Evolutionary conservation across 108 stramenopile genomes (phyloP).

Genomic region (Fragilariopsis cylindrus): DNA sequence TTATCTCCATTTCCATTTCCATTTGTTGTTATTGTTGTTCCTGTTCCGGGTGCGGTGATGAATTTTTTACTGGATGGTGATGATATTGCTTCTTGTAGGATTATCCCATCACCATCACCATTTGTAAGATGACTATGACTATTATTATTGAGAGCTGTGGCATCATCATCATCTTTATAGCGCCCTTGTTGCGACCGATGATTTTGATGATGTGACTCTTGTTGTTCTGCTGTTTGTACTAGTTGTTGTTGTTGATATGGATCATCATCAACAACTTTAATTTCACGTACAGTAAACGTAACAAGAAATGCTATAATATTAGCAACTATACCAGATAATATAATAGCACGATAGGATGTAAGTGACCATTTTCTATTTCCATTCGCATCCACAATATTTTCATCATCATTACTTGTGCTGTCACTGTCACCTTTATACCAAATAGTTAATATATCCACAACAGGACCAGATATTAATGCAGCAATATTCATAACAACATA

Average conservation of each 20-base stretch:
- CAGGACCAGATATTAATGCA: conserved; percentile 65
- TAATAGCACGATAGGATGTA: conserved; percentile 65
- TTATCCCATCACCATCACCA: no score
- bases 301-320: conserved; percentile 61
- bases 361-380: conserved; percentile 44
- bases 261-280: conserved; percentile 45
- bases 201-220: background rate
- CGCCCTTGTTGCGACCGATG: background rate
- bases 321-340: conserved; percentile 59
- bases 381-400: conserved; percentile 12
- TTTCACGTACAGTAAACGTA: conserved; percentile 61
- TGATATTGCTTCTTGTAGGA: no score
- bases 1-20: no score
- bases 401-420: background rate
- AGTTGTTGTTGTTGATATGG: background rate
- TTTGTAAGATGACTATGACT: no score
- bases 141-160: background rate
- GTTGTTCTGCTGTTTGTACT: background rate
- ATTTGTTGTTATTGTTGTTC: no score
- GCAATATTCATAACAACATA: conserved; percentile 87
- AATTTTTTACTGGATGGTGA: no score
- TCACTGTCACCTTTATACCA: conserved; percentile 31
- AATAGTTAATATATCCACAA: conserved; percentile 71
- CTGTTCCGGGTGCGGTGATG: no score
- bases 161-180: background rate